phyloP scores from a whole-genome alignment of 2,329 filamentous ascomycete genomes.

The Hymenoscyphus repandus region DNA sequence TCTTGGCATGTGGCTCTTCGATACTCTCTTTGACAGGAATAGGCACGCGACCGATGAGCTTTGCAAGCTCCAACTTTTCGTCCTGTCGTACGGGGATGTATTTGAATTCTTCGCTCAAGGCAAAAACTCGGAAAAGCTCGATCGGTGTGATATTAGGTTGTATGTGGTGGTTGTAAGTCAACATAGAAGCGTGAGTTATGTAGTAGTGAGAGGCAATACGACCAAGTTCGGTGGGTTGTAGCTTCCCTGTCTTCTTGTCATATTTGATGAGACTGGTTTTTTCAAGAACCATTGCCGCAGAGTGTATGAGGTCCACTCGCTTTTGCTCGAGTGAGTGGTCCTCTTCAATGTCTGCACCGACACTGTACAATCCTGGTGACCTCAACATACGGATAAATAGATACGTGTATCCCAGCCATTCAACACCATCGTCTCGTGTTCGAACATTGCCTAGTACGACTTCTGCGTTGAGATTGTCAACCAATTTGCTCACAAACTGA shows the following conservation, averaged over 20 bases:
- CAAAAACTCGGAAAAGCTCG: constrained; percentile 93
- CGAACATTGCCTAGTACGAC: constrained; percentile 91
- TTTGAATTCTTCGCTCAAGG: constrained; percentile 96
- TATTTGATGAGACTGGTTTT: constrained; percentile 90
- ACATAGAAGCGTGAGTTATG: constrained; percentile 93
- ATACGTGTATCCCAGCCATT: constrained; percentile 98
- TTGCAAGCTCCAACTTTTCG: constrained; percentile 93
- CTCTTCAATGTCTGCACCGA: constrained; percentile 91
- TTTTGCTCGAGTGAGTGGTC: constrained; percentile 91
- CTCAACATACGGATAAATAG: constrained; percentile 96
- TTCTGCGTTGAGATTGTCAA: constrained; percentile 95
- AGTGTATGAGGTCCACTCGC: constrained; percentile 94
- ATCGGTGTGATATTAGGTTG: constrained; percentile 90
- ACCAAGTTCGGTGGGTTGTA: constrained; percentile 90
- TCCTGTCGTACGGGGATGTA: constrained; percentile 97
- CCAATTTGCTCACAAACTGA: constrained; percentile 86
- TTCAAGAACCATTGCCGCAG: constrained; percentile 80
- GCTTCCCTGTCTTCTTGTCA: constrained; percentile 82
- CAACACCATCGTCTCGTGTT: constrained; percentile 90
- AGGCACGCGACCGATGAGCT: constrained; percentile 82
- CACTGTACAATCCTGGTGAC: constrained; percentile 90
- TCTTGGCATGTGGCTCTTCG: constrained; percentile 94
- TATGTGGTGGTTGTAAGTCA: constrained; percentile 92
- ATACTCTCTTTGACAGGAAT: constrained; percentile 97
- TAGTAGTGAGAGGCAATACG: constrained; percentile 98